Evolutionary conservation across 164 flowering plant genomes (phyloP), one percentile per base, ranked within the genome.

Genomic region (Chimonanthus salicifolius): DNA sequence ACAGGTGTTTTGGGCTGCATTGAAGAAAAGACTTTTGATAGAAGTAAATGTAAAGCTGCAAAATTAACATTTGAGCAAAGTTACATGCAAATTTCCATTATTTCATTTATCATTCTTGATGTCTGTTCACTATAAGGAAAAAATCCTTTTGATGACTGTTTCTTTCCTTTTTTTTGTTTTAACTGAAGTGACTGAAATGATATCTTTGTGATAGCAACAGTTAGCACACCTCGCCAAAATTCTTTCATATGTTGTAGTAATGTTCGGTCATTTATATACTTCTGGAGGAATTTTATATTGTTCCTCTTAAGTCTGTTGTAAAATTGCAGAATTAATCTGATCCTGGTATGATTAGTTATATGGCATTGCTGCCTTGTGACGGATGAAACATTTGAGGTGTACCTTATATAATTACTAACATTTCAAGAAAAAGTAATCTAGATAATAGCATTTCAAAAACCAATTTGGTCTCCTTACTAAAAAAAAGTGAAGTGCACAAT

Each of bases 111-210:
- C 62, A 49, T 60, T 69, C 71, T 11, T 54, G 16, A 62, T 60
- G 66, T 76, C 69, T 69, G 79, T 72, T 49, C 60, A 16, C 44
- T 60, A 6, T 54, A 54, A 54, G 60, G n/a, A 54, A 54, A n/a
- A 54, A 54, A 13, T 54, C 11, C 5, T 13, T 54, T 54, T 54
- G 11, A 54, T 13, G 11, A 54, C 60, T 3, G 16, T 11, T 13
- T 9, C 15, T 16, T 54, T 54, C 15, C 15, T 10, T 54, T 54
- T 16, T 54, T 54, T 16, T 3, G 4, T 54, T 13, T 13, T 3
- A 13, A 54, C 60, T 54, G 5, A n/a, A 7, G 60, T 3, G 10
- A 54, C 60, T 9, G 33, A 33, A 33, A 33, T 54, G 11, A 4
- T 13, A 11, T 54, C 16, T 54, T 54, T 6, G 5, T n/a, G 16